Evolutionary conservation across 208 protist genomes (phyloP).

Genomic region (Leishmania major): DNA sequence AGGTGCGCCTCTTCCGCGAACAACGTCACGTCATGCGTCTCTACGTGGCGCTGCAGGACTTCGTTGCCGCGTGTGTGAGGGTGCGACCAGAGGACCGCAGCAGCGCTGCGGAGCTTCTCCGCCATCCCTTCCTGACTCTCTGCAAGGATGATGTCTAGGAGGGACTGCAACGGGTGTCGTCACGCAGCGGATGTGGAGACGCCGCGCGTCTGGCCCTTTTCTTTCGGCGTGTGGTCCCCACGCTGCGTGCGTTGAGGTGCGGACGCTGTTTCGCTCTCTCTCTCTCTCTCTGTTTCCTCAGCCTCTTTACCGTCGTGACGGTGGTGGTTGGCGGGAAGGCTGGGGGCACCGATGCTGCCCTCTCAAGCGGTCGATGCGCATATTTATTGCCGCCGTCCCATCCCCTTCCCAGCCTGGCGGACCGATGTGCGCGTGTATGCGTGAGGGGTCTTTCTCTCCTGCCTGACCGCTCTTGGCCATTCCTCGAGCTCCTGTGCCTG

Average conservation of each 20-base stretch:
- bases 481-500: neutral
- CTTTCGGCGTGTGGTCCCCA: neutral
- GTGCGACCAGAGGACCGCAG: slow-evolving; percentile 67
- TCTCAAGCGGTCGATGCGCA: neutral
- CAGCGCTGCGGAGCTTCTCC: slow-evolving; percentile 59
- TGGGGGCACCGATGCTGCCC: neutral
- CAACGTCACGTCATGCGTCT: slow-evolving; percentile 37
- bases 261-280: neutral
- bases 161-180: neutral
- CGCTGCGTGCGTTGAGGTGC: neutral
- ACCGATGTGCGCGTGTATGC: too few relatives aligned
- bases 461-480: neutral
- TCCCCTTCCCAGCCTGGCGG: neutral
- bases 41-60: slow-evolving; percentile 56
- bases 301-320: neutral
- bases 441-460: neutral
- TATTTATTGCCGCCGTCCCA: neutral
- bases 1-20: slow-evolving; percentile 17
- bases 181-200: neutral
- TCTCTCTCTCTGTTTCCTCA: neutral
- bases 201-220: neutral
- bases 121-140: slow-evolving; percentile 67
- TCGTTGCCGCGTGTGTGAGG: slow-evolving; percentile 56
- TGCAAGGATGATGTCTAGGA: neutral
- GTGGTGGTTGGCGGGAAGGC: neutral